Evolutionary conservation across 495 filamentous ascomycete species (phyloP), one percentile per base, ranked within the genome.

Genomic region (Podospora sp.): DNA sequence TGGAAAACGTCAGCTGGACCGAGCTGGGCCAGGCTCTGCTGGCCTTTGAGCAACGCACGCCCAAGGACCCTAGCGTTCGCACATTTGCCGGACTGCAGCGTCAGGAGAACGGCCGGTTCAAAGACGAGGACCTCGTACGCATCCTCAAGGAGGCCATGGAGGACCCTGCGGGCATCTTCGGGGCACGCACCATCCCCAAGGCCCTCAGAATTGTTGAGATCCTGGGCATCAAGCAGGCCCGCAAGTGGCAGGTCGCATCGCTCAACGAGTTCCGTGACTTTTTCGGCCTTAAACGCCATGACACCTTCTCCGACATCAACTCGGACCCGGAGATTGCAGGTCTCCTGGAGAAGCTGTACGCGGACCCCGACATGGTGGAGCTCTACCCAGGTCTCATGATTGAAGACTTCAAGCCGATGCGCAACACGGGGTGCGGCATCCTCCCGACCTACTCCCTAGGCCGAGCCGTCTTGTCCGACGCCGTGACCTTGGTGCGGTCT

Each of bases 201-300:
- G 82, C 90, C 22, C 81, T 96, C 73, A 85, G 84, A 68, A 82
- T 84, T 12, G 83, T 94, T 24, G 92, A 96, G 71, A 84, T 92
- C 25, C 82, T 94, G 0, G 91, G 92, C 46, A 94, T 94, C 62
- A 83, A 88, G 68, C 92, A 96, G 70, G 88, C 88, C 0, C 88
- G 92, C 8, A 81, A 85, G 5, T 94, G 92, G 92, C 89, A 90
- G 63, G 71, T 93, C 33, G 89, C 88, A 8, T 88, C 90, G 4
- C 77, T 94, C 53, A 96, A 96, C 72, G 92, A 96, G 75, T 92
- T 96, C 78, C 85, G 92, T 27, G 78, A 87, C 57, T 92, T 89
- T 77, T 92, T 93, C 76, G 86, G 85, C 20, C 78, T 94, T 51
- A 81, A 85, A 62, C 83, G 83, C 11, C 85, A 93, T 75, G 79